A percentile compares a stretch with the other conserved stretches of the same genome.
These are phyloP conservation scores for Rhodotorula diobovata DNA, from an alignment of 768 basidiomycete genomes.

Conservation along the genomic window DNA sequence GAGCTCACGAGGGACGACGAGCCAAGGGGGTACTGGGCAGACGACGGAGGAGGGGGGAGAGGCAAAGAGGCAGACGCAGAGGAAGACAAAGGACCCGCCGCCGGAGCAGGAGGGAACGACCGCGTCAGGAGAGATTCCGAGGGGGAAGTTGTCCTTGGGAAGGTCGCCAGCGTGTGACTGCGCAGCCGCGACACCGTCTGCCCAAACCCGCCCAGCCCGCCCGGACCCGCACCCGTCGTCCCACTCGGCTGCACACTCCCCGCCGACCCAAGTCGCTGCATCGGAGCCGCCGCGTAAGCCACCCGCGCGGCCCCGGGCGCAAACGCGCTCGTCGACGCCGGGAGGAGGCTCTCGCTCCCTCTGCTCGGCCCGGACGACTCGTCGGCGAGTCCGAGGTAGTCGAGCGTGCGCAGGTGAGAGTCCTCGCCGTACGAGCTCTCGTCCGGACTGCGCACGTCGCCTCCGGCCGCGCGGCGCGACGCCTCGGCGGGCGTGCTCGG, in stretches of 20 bases:
- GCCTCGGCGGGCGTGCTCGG: not conserved
- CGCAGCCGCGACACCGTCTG: conserved; percentile 16
- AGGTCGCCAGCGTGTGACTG: conserved; percentile 32
- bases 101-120: not conserved
- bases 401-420: conserved; percentile 87
- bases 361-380: conserved; percentile 51
- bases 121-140: conserved; percentile 1
- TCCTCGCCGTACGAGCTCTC: conserved; percentile 55
- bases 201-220: not conserved
- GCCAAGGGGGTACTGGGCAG: too few species aligned
- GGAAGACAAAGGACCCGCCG: too few species aligned
- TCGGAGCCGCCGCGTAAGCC: conserved; percentile 6
- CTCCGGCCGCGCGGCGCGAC: conserved; percentile 1
- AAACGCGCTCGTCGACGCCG: not conserved
- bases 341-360: not conserved
- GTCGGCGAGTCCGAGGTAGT: conserved; percentile 84
- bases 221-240: too few species aligned
- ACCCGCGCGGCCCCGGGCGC: too few species aligned
- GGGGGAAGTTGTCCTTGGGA: conserved; percentile 10
- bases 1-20: not conserved
- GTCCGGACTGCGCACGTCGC: not conserved
- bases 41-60: conserved; percentile 3
- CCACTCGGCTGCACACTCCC: conserved; percentile 14
- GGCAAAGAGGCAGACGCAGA: too few species aligned
- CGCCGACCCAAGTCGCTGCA: conserved; percentile 31